Evolutionary conservation across 2,329 filamentous ascomycete genomes (phyloP).

Genomic region (Penicillium sclerotigenum): DNA sequence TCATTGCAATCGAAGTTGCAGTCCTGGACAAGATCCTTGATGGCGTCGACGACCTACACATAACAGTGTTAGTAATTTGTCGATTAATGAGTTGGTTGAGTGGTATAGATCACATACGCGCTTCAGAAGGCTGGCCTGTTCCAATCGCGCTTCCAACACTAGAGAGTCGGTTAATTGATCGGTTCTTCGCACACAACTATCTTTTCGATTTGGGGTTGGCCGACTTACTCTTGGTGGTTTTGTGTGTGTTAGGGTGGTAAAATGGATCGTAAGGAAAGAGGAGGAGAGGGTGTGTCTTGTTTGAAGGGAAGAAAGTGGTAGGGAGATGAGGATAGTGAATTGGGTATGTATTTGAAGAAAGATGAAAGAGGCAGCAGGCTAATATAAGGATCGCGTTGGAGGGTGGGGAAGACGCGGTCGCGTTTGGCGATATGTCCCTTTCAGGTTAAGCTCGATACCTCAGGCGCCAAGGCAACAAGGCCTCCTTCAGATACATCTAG

Average conservation of each 20-base stretch:
- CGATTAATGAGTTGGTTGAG: too few species aligned
- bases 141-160: constrained; percentile 97
- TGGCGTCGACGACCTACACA: constrained; percentile 85
- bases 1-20: constrained; percentile 99
- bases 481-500: neutral
- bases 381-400: constrained; percentile 28
- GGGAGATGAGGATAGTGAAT: neutral
- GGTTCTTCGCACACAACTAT: constrained; percentile 8
- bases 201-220: constrained; percentile 3
- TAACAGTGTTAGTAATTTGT: constrained; percentile 7
- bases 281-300: neutral
- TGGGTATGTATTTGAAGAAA: constrained; percentile 14
- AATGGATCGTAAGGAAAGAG: constrained; percentile 4
- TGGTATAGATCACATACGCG: constrained; percentile 59
- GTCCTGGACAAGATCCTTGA: constrained; percentile 98
- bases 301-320: neutral
- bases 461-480: constrained; percentile 15
- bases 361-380: constrained; percentile 19
- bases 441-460: constrained; percentile 23
- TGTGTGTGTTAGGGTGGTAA: constrained; percentile 5
- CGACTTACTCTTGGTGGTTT: constrained; percentile 31
- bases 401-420: constrained; percentile 33
- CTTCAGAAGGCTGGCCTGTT: constrained; percentile 91
- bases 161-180: constrained; percentile 12
- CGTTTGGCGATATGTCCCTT: constrained; percentile 32